phyloP scores from a whole-genome alignment of 2,329 filamentous ascomycete genomes.

The Septoria linicola region DNA sequence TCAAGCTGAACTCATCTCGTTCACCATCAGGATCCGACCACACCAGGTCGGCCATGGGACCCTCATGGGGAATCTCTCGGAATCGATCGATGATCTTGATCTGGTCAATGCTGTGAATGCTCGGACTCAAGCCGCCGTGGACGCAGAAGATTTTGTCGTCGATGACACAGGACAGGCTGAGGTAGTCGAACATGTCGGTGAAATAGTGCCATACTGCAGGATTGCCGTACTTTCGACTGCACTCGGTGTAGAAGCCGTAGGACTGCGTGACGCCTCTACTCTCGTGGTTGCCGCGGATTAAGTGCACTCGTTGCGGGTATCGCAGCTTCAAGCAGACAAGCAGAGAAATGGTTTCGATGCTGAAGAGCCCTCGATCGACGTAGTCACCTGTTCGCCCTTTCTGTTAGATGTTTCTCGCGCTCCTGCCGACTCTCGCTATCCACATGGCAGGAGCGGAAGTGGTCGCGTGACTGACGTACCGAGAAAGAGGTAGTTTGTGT shows the following conservation, averaged over 20 bases:
- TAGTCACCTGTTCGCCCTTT: conserved; percentile 61
- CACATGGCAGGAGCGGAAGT: neutral
- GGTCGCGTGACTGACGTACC: conserved; percentile 56
- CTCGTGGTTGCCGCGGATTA: conserved; percentile 97
- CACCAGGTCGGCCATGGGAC: conserved; percentile 98
- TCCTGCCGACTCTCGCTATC: too few relatives aligned
- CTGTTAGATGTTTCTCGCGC: conserved; percentile 7
- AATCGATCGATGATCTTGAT: conserved; percentile 99
- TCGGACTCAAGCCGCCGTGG: conserved; percentile 71
- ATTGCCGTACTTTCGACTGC: conserved; percentile 95
- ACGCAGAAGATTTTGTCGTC: conserved; percentile 99
- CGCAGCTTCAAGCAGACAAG: conserved; percentile 95
- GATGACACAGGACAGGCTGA: conserved; percentile 95
- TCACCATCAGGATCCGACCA: conserved; percentile 99
- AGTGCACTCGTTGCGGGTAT: conserved; percentile 91
- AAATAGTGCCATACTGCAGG: conserved; percentile 99
- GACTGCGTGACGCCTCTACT: conserved; percentile 96
- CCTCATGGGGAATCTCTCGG: conserved; percentile 96
- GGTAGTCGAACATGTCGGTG: conserved; percentile 99
- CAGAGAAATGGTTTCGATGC: conserved; percentile 96
- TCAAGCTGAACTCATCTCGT: conserved; percentile 92
- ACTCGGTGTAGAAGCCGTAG: conserved; percentile 98
- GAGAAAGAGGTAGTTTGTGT: conserved; percentile 97
- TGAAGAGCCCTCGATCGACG: conserved; percentile 89
- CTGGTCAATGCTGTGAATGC: conserved; percentile 97